These are phyloP conservation scores for Salvia miltiorrhiza DNA, from an alignment of 257 asterid species.

Conservation along the genomic window DNA sequence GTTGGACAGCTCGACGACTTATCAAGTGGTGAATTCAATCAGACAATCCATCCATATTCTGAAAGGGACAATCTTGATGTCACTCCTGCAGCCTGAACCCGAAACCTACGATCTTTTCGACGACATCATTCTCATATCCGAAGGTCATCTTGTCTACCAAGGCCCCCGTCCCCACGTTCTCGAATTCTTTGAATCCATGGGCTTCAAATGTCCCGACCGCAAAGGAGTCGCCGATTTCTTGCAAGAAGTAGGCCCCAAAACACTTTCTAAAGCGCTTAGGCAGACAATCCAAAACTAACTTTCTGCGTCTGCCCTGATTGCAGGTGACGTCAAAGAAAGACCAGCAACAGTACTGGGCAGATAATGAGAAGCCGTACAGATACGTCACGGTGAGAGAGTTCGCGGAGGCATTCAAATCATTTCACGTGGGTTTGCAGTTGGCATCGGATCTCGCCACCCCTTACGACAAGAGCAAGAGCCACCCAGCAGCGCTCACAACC, in stretches of 20 bases:
- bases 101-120: slow-evolving; percentile 48
- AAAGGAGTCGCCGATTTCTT: slow-evolving; percentile 65
- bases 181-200: slow-evolving; percentile 45
- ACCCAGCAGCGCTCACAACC: slow-evolving; percentile 48
- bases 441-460: slow-evolving; percentile 33
- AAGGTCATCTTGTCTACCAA: slow-evolving; percentile 40
- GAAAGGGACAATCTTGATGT: slow-evolving; percentile 43
- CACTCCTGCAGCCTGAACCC: slow-evolving; percentile 59
- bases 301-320: background rate
- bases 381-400: slow-evolving; percentile 39
- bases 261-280: no score
- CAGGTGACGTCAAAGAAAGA: slow-evolving; percentile 59
- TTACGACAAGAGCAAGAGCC: slow-evolving; percentile 42
- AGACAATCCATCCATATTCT: slow-evolving; percentile 41
- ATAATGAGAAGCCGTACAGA: slow-evolving; percentile 30
- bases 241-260: slow-evolving; percentile 41
- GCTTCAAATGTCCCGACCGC: slow-evolving; percentile 53
- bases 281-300: no score
- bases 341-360: slow-evolving; percentile 48
- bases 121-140: slow-evolving; percentile 45
- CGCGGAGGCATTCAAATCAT: slow-evolving; percentile 36
- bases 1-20: slow-evolving; percentile 56
- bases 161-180: slow-evolving; percentile 49
- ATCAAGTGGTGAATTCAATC: slow-evolving; percentile 43
- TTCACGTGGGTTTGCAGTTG: slow-evolving; percentile 31